Conservation (phyloP, 73 alveolate genomes). For the Effrenium voratum region DNA sequence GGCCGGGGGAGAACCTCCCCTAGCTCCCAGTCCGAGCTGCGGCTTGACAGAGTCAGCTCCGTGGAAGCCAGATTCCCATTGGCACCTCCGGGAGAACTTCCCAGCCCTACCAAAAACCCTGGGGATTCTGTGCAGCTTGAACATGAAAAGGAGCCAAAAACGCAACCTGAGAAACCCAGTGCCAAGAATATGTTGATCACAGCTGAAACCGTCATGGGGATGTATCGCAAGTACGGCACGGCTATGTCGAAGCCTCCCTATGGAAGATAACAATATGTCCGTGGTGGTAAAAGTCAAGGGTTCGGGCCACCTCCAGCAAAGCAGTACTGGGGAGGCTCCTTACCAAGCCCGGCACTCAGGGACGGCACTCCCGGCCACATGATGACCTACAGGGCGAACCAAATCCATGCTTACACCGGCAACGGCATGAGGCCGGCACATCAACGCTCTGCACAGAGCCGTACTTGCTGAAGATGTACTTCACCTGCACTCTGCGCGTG, state of each 20-base stretch:
- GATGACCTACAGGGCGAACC: slow-evolving; percentile 1
- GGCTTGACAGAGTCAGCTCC: slow-evolving; percentile 68
- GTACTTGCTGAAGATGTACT: slow-evolving; percentile 80
- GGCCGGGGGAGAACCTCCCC: not conserved
- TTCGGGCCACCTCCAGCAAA: too few relatives aligned
- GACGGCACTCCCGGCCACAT: slow-evolving; percentile 87
- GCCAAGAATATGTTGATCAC: not conserved
- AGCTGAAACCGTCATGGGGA: too few relatives aligned
- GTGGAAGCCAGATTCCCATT: slow-evolving; percentile 41
- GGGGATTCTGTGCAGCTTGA: not conserved
- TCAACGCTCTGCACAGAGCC: slow-evolving; percentile 74
- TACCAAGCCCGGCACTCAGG: slow-evolving; percentile 4
- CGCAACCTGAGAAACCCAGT: not conserved
- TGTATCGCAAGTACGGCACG: too few relatives aligned
- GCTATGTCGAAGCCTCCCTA: too few relatives aligned
- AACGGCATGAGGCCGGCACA: not conserved
- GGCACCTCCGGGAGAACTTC: slow-evolving; percentile 1
- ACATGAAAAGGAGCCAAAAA: not conserved
- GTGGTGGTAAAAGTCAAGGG: too few relatives aligned
- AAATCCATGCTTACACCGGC: not conserved
- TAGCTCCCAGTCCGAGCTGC: not conserved
- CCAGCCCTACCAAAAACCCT: not conserved
- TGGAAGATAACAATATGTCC: too few relatives aligned
- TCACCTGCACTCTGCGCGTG: slow-evolving; percentile 14
- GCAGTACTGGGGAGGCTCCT: too few relatives aligned